Evolutionary conservation across 345 rosid genomes (phyloP).

Genomic region (Toxicodendron radicans): DNA sequence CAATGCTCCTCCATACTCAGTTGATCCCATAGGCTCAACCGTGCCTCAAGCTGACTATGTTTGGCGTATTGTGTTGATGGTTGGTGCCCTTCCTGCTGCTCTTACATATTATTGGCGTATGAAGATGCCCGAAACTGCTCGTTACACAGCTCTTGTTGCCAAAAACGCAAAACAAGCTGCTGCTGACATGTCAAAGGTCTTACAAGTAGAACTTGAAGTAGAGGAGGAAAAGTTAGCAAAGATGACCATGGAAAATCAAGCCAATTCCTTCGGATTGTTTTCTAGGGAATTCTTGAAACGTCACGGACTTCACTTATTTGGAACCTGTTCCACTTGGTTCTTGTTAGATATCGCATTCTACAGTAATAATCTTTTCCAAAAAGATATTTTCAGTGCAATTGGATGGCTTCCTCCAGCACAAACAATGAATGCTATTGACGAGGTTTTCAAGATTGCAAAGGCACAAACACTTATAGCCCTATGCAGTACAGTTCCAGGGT

Average conservation of each 20-base stretch:
- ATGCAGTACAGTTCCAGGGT: constrained; percentile 82
- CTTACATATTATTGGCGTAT: constrained; percentile 68
- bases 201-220: constrained; percentile 54
- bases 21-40: constrained; percentile 43
- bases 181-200: constrained; percentile 70
- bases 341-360: constrained; percentile 71
- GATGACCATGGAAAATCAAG: background rate
- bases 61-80: constrained; percentile 68
- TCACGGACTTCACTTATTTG: constrained; percentile 63
- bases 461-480: constrained; percentile 68
- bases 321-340: constrained; percentile 70
- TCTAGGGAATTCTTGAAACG: constrained; percentile 39
- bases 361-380: constrained; percentile 75
- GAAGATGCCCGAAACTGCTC: constrained; percentile 89
- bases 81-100: constrained; percentile 68
- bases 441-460: constrained; percentile 53
- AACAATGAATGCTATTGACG: constrained; percentile 69
- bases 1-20: constrained; percentile 40
- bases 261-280: constrained; percentile 54
- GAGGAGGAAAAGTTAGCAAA: constrained; percentile 44
- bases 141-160: constrained; percentile 69
- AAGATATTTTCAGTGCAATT: constrained; percentile 65
- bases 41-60: constrained; percentile 62
- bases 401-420: constrained; percentile 72
- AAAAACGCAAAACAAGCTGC: constrained; percentile 67